phyloP scores from a whole-genome alignment of 768 basidiomycete species.

The Trametes cubensis region DNA sequence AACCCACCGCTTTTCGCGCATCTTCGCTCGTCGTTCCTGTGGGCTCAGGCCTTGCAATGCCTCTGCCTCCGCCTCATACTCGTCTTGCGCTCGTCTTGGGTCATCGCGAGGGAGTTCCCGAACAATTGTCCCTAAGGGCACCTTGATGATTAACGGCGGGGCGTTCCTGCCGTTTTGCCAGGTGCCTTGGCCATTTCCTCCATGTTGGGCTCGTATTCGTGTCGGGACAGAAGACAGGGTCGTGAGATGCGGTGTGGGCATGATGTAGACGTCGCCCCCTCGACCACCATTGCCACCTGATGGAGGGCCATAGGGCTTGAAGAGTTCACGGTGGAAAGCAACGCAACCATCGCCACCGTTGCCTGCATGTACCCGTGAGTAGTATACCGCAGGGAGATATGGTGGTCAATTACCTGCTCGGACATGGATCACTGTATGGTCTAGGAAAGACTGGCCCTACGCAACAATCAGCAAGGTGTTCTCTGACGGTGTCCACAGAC shows the following conservation, averaged over 20 bases:
- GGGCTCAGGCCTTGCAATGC: conserved; percentile 49
- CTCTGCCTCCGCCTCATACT: conserved; percentile 76
- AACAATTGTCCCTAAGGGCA: conserved; percentile 91
- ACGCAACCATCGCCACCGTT: conserved; percentile 90
- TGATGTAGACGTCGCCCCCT: conserved; percentile 86
- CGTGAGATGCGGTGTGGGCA: conserved; percentile 76
- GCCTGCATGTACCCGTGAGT: conserved; percentile 46
- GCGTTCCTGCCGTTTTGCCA: conserved; percentile 86
- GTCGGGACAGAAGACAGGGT: conserved; percentile 74
- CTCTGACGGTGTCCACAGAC: neutral
- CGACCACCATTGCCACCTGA: conserved; percentile 92
- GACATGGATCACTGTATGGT: conserved; percentile 78
- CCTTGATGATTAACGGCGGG: conserved; percentile 70
- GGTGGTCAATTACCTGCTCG: conserved; percentile 59
- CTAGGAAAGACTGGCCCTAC: conserved; percentile 79
- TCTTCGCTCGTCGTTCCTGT: conserved; percentile 54
- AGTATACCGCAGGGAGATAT: neutral
- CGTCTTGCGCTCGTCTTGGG: conserved; percentile 62
- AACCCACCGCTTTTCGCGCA: conserved; percentile 72
- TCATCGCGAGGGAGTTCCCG: conserved; percentile 72
- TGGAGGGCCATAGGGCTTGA: conserved; percentile 79
- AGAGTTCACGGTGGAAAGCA: conserved; percentile 92
- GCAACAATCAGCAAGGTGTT: neutral
- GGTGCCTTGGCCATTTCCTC: conserved; percentile 76
- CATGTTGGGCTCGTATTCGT: conserved; percentile 67